A percentile compares a stretch with the other conserved stretches of the same genome.
Evolutionary conservation across 1,284 basidiomycete species (phyloP).

Genomic region (Apiotrichum domesticum): DNA sequence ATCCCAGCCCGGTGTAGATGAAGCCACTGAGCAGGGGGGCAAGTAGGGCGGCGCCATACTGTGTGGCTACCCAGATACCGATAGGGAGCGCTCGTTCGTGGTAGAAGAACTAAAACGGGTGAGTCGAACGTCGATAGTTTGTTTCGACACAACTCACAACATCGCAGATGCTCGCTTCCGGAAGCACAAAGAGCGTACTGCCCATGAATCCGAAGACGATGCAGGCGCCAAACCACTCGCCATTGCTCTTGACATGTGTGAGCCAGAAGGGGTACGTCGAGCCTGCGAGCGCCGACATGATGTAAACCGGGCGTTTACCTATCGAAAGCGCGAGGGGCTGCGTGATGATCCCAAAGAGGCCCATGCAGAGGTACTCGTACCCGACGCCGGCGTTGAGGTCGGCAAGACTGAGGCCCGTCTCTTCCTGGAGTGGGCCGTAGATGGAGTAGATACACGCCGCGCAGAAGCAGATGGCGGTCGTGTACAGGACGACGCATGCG

Average conservation of each 20-base stretch:
- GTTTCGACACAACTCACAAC: constrained; percentile 12
- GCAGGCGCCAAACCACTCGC: neutral
- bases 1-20: constrained; percentile 24
- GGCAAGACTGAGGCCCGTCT: constrained; percentile 20
- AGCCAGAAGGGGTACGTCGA: constrained; percentile 1
- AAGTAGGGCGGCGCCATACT: constrained; percentile 17
- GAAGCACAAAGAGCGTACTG: constrained; percentile 20
- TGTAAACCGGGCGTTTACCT: constrained; percentile 24
- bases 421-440: constrained; percentile 15
- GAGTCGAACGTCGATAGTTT: neutral
- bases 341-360: constrained; percentile 17
- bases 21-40: constrained; percentile 22
- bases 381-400: constrained; percentile 26
- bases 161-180: constrained; percentile 25
- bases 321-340: constrained; percentile 20
- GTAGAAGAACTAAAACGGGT: constrained; percentile 20
- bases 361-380: constrained; percentile 22
- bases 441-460: constrained; percentile 18
- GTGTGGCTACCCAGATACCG: constrained; percentile 18
- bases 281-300: constrained; percentile 13
- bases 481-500: constrained; percentile 18
- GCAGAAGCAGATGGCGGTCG: constrained; percentile 12
- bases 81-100: constrained; percentile 24
- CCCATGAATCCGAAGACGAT: constrained; percentile 15
- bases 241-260: neutral